Conservation (phyloP, 2,329 filamentous ascomycete genomes). For the Cadophora luteo-olivacea region DNA sequence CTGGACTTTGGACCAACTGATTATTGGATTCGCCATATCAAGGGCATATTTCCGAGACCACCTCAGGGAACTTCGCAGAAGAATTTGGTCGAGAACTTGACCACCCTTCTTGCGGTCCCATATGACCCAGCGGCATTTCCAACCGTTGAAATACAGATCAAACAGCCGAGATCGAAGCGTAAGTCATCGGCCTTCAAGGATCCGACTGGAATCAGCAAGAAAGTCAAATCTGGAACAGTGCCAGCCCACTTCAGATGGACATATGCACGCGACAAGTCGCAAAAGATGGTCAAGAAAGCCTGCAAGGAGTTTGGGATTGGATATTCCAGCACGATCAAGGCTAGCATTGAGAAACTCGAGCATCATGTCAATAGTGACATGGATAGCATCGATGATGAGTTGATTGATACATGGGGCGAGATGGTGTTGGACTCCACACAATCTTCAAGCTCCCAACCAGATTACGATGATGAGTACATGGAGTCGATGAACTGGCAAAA, state of each 20-base stretch:
- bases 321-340: slow-evolving; percentile 27
- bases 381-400: slow-evolving; percentile 16
- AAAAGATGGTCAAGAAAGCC: slow-evolving; percentile 30
- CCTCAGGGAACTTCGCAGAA: neutral
- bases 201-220: slow-evolving; percentile 23
- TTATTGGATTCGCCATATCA: slow-evolving; percentile 13
- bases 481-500: neutral
- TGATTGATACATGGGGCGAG: slow-evolving; percentile 30
- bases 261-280: slow-evolving; percentile 28
- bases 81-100: slow-evolving; percentile 30
- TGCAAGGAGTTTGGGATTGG: slow-evolving; percentile 35
- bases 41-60: neutral
- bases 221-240: slow-evolving; percentile 12
- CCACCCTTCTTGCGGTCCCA: slow-evolving; percentile 20
- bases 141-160: slow-evolving; percentile 6
- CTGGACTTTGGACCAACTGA: slow-evolving; percentile 18
- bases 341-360: slow-evolving; percentile 30
- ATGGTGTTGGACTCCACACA: slow-evolving; percentile 5
- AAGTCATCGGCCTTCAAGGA: slow-evolving; percentile 19
- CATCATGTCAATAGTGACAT: slow-evolving; percentile 30
- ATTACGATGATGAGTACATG: slow-evolving; percentile 6
- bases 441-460: neutral
- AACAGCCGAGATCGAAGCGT: slow-evolving; percentile 25
- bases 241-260: slow-evolving; percentile 25
- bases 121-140: slow-evolving; percentile 11